phyloP scores from a whole-genome alignment of 495 filamentous ascomycete species.

The Penicillium paradoxum region DNA sequence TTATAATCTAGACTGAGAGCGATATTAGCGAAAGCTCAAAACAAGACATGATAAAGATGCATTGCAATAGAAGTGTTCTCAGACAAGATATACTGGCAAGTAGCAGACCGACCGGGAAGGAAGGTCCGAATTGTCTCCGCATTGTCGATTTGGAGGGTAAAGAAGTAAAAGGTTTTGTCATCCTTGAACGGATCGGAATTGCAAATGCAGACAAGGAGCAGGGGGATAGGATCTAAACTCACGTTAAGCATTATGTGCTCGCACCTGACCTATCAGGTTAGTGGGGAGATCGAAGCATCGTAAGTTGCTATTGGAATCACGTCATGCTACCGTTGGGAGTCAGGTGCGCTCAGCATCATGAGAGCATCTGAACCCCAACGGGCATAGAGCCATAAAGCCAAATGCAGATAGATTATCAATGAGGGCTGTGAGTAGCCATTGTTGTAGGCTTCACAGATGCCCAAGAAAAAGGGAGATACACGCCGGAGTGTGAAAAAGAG shows the following conservation, averaged over 20 bases:
- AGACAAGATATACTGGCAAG: constrained; percentile 98
- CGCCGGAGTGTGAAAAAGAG: neutral
- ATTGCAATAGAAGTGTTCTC: constrained; percentile 42
- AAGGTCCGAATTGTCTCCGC: constrained; percentile 72
- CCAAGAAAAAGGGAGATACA: neutral
- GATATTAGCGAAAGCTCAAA: constrained; percentile 17
- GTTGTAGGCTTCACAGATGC: neutral
- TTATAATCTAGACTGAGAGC: neutral
- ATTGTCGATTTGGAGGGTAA: constrained; percentile 93
- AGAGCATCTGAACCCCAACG: neutral
- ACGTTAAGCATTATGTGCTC: constrained; percentile 17
- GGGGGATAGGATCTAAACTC: constrained; percentile 20
- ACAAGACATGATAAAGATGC: constrained; percentile 2
- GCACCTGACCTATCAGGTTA: constrained; percentile 21
- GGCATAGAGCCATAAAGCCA: neutral
- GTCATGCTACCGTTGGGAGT: constrained; percentile 1
- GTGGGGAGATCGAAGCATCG: constrained; percentile 14
- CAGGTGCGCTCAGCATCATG: constrained; percentile 3
- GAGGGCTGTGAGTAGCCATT: neutral
- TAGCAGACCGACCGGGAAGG: constrained; percentile 75
- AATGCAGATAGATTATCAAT: neutral
- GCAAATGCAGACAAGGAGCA: constrained; percentile 10
- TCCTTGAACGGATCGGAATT: constrained; percentile 52
- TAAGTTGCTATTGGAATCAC: neutral
- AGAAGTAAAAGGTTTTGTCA: constrained; percentile 87